These are phyloP conservation scores for Pythium dissimile DNA, from an alignment of 352 stramenopile species.

Conservation along the genomic window DNA sequence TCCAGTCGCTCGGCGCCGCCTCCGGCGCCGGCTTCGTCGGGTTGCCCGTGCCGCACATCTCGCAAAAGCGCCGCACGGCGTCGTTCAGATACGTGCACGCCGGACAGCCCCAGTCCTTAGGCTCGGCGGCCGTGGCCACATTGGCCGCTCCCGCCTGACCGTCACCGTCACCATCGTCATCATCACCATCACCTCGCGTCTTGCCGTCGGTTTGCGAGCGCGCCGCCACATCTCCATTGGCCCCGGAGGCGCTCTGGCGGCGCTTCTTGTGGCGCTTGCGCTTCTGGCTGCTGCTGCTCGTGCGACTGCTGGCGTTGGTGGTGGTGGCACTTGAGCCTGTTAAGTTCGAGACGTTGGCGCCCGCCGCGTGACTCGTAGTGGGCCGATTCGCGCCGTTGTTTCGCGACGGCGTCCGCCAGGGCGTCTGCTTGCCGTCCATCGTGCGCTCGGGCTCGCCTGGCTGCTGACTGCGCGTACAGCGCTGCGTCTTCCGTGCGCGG, in stretches of 20 bases:
- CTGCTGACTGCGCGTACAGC: background rate
- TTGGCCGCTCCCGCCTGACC: background rate
- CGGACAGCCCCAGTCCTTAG: conserved; percentile 52
- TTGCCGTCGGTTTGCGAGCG: background rate
- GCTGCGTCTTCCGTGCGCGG: background rate
- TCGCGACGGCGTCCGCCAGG: conserved; percentile 2
- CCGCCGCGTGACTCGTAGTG: background rate
- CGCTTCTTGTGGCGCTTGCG: conserved; percentile 22
- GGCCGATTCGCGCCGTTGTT: background rate
- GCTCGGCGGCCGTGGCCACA: background rate
- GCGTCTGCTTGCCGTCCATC: conserved; percentile 5
- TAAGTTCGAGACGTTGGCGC: background rate
- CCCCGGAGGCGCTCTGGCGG: background rate
- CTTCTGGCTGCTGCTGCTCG: conserved; percentile 16
- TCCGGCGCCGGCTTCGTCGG: conserved; percentile 23
- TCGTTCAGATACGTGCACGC: conserved; percentile 77
- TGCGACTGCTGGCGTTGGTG: too few relatives aligned
- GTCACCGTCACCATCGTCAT: background rate
- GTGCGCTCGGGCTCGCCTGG: background rate
- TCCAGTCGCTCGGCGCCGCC: conserved; percentile 41
- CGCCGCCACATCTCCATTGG: background rate
- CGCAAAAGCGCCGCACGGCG: conserved; percentile 49
- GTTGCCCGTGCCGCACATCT: conserved; percentile 73
- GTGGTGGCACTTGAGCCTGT: too few relatives aligned
- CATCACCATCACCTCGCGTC: background rate